Base-by-base conservation (phyloP, 805 yeast species). In the Starmerella etchellsii region DNA sequence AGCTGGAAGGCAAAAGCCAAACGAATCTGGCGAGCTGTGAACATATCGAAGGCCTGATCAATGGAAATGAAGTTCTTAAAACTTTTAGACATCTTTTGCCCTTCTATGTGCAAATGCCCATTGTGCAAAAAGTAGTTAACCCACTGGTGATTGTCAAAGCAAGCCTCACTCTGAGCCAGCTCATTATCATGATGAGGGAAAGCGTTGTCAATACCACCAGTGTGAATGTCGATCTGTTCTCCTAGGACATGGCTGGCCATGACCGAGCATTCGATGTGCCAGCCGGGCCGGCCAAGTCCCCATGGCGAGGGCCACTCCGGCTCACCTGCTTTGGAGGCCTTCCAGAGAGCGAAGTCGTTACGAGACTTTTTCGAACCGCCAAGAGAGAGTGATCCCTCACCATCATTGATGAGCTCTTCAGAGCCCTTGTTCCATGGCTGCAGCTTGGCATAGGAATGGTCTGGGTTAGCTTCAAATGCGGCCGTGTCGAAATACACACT, bases 101-200 rank as follows among this genome's bases (percentile, higher is more conserved):
- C 99, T 62, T 91, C 96, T 52, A 91, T 91, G 60, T 91, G 98
- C 55, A 91, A 70, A 63, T 91, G 99, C 31, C 99, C 99, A 31
- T 94, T 84, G 61, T 91, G 99, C 61, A 91, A 62, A 64, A 91
- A 91, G 59, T 91, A 91, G 62, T 91, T 88, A 41, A 91, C 83
- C 99, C 99, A 91, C 64, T 91, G 98, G 37, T 74, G 64, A 61
- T 81, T 78, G 56, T 82, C 85, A 60, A 69, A 88, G 60, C 77
- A 79, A 6, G 97, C 97, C 61, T 91, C 99, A 22, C 87, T 72
- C 67, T 91, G 99, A 1, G 99, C 99, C 49, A 91, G 68, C 65
- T 91, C 99, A 56, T 91, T 91, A 62, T 91, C 99, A 63, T 91
- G 99, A 61, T 91, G 99, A 2, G 99, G 99, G 67, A 91, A 91